phyloP scores from a whole-genome alignment of 495 filamentous ascomycete species.

The Venustampulla echinocandica region DNA sequence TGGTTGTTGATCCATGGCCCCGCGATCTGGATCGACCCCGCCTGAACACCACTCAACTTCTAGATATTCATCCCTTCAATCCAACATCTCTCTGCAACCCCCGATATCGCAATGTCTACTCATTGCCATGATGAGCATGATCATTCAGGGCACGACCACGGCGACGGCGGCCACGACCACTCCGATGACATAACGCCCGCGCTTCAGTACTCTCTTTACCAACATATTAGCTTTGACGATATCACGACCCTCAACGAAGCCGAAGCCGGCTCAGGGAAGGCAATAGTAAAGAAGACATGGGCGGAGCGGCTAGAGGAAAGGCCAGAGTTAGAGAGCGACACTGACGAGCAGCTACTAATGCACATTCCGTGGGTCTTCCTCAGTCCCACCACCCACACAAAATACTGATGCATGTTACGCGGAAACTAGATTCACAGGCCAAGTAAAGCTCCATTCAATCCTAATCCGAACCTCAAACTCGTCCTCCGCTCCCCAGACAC shows the following conservation, averaged over 20 bases:
- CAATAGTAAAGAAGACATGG: constrained; percentile 86
- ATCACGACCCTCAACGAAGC: constrained; percentile 83
- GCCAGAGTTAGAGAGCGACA: constrained; percentile 73
- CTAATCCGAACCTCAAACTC: constrained; percentile 69
- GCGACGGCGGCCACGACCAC: constrained; percentile 50
- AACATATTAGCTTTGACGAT: constrained; percentile 80
- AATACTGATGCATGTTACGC: constrained; percentile 3
- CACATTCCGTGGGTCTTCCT: constrained; percentile 61
- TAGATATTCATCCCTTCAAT: too few relatives aligned
- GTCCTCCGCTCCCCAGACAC: constrained; percentile 63
- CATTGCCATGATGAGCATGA: constrained; percentile 24
- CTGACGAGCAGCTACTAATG: constrained; percentile 89
- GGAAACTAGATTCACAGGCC: constrained; percentile 73
- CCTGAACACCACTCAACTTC: too few relatives aligned
- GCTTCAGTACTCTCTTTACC: constrained; percentile 77
- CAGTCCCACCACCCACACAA: not conserved
- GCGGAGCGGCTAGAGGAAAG: constrained; percentile 59
- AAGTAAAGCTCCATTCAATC: constrained; percentile 84
- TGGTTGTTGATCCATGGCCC: too few relatives aligned
- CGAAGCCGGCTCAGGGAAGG: constrained; percentile 53
- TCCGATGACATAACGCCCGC: constrained; percentile 87
- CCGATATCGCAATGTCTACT: not conserved
- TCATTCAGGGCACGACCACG: constrained; percentile 25
- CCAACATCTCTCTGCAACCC: not conserved
- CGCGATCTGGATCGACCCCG: too few relatives aligned